Evolutionary conservation across 2,329 filamentous ascomycete genomes (phyloP).

Genomic region (Stachybotrys chlorohalonatus): DNA sequence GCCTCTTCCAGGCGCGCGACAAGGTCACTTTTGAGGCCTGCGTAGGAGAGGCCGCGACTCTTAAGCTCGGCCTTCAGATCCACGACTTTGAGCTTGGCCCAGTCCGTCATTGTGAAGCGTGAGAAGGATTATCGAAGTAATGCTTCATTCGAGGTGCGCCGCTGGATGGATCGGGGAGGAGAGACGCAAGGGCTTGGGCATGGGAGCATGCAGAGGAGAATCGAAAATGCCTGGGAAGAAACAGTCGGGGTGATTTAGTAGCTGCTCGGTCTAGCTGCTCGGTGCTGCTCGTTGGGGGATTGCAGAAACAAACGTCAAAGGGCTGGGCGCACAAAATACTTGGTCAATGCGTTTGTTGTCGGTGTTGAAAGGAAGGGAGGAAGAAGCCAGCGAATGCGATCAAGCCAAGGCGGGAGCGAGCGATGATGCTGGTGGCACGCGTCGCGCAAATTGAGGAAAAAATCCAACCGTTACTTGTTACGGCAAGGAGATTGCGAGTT

Average conservation of each 20-base stretch:
- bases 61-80: slow-evolving; percentile 71
- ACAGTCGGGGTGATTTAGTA: background rate
- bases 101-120: slow-evolving; percentile 35
- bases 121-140: background rate
- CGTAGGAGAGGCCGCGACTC: slow-evolving; percentile 56
- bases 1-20: slow-evolving; percentile 50
- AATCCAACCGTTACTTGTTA: background rate
- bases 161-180: background rate
- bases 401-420: too few relatives aligned
- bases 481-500: too few relatives aligned
- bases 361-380: background rate
- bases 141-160: background rate
- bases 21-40: slow-evolving; percentile 64
- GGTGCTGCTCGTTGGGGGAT: background rate
- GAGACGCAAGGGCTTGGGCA: too few relatives aligned
- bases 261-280: background rate
- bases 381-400: background rate
- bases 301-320: background rate
- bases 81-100: slow-evolving; percentile 58
- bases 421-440: too few relatives aligned
- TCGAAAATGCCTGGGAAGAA: too few relatives aligned
- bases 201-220: too few relatives aligned
- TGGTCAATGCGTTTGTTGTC: background rate
- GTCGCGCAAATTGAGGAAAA: background rate
- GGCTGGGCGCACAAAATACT: background rate